These are phyloP conservation scores for Rhazya stricta DNA, from an alignment of 257 asterid species.

Conservation along the genomic window DNA sequence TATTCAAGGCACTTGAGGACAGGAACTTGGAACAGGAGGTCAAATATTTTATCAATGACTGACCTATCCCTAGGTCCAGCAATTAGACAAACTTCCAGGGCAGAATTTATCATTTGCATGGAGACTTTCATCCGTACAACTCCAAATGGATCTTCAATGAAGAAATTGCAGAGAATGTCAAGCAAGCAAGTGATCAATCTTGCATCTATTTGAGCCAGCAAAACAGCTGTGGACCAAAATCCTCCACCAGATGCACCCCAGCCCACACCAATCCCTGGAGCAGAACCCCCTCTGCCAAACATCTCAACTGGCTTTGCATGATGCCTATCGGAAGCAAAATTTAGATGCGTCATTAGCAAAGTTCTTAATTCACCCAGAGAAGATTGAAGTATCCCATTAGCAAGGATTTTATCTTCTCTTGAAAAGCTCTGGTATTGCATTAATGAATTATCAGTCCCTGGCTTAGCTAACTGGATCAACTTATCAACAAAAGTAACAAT, in stretches of 20 bases:
- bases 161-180: conserved; percentile 29
- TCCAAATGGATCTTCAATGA: conserved; percentile 25
- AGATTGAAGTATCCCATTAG: conserved; percentile 57
- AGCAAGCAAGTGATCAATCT: conserved; percentile 55
- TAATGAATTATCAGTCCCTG: conserved; percentile 34
- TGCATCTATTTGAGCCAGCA: conserved; percentile 68
- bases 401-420: conserved; percentile 56
- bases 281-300: conserved; percentile 91
- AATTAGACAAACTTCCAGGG: conserved; percentile 49
- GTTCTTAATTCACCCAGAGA: conserved; percentile 39
- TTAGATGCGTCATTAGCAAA: conserved; percentile 36
- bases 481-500: conserved; percentile 54
- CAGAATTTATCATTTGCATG: conserved; percentile 47
- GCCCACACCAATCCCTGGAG: conserved; percentile 97
- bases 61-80: conserved; percentile 53
- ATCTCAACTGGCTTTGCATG: conserved; percentile 43
- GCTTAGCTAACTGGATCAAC: conserved; percentile 56
- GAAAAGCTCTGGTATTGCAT: conserved; percentile 25
- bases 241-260: conserved; percentile 98
- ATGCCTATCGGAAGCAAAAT: conserved; percentile 37
- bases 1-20: conserved; percentile 51
- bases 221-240: conserved; percentile 63
- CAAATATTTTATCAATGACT: conserved; percentile 51
- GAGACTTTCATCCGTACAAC: conserved; percentile 25
- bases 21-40: conserved; percentile 54